Percentiles rank a stretch among this genome's conserved stretches.
Evolutionary conservation across 2,329 filamentous ascomycete genomes (phyloP).

Genomic region (Lasiodiplodia theobromae): DNA sequence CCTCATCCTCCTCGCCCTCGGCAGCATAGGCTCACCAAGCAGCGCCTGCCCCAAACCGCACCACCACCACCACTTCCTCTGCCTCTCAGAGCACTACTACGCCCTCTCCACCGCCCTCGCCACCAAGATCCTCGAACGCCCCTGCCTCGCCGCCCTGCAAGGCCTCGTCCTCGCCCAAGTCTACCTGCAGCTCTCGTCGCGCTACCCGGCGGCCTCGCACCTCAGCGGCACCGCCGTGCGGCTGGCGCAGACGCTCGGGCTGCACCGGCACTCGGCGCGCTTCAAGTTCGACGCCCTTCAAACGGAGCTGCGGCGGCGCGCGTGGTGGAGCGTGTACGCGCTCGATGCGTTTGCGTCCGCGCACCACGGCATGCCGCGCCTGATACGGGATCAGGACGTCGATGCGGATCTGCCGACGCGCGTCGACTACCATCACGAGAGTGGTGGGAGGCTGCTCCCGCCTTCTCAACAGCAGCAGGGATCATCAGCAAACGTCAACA

Average conservation of each 20-base stretch:
- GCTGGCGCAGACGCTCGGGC: background rate
- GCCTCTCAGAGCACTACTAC: background rate
- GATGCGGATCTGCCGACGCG: background rate
- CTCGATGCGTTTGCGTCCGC: background rate
- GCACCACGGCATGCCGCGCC: background rate
- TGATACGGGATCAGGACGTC: background rate
- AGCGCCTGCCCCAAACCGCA: background rate
- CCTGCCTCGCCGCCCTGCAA: background rate
- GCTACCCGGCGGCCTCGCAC: background rate
- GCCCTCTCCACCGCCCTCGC: background rate
- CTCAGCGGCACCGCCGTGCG: background rate
- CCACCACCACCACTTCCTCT: background rate
- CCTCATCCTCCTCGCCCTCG: background rate
- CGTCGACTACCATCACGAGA: background rate
- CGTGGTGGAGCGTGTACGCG: background rate
- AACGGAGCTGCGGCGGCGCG: background rate
- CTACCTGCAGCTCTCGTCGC: background rate
- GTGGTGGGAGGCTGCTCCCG: background rate
- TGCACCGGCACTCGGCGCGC: background rate
- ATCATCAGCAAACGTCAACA: no score
- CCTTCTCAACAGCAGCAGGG: no score
- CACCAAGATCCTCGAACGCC: background rate
- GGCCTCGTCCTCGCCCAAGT: background rate
- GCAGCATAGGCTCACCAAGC: background rate
- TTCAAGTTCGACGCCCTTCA: background rate